Percentiles rank a stretch among this genome's conserved stretches.
Conservation (phyloP, 768 basidiomycete species). For the Trametes villosa region DNA sequence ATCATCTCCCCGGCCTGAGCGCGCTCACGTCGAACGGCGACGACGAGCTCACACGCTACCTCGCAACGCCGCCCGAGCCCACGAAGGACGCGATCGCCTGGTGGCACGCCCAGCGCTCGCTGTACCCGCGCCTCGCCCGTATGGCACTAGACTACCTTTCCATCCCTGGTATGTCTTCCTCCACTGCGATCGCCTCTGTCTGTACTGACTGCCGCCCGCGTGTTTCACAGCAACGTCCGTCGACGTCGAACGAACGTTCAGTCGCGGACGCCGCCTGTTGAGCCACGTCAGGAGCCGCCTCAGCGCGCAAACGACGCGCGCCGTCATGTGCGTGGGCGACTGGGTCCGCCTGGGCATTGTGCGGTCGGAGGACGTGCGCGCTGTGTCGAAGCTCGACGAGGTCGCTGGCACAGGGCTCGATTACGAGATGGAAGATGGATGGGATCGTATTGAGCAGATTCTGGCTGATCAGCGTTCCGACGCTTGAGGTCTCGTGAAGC, state of each 20-base stretch:
- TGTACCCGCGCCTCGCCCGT: conserved; percentile 35
- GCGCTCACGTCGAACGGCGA: conserved; percentile 16
- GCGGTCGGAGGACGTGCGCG: not conserved
- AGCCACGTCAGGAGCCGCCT: not conserved
- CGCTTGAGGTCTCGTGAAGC: too few species aligned
- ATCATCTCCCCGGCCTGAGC: conserved; percentile 30
- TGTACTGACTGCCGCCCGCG: not conserved
- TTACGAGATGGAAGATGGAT: too few species aligned
- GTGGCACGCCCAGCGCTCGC: conserved; percentile 33
- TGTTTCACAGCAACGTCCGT: not conserved
- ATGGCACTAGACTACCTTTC: conserved; percentile 41
- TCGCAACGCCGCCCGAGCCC: conserved; percentile 31
- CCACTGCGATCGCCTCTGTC: not conserved
- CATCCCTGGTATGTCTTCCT: not conserved
- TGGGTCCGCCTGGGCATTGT: not conserved
- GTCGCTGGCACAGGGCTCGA: not conserved
- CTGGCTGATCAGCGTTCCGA: too few species aligned
- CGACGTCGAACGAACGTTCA: not conserved
- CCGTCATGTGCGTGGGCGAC: not conserved
- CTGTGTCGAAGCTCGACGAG: not conserved
- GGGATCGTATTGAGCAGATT: too few species aligned
- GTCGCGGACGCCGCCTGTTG: not conserved
- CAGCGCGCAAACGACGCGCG: not conserved
- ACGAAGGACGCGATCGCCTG: conserved; percentile 34
- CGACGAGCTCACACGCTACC: conserved; percentile 37